Evolutionary conservation across 768 basidiomycete species (phyloP).

Genomic region (Suillus plorans): DNA sequence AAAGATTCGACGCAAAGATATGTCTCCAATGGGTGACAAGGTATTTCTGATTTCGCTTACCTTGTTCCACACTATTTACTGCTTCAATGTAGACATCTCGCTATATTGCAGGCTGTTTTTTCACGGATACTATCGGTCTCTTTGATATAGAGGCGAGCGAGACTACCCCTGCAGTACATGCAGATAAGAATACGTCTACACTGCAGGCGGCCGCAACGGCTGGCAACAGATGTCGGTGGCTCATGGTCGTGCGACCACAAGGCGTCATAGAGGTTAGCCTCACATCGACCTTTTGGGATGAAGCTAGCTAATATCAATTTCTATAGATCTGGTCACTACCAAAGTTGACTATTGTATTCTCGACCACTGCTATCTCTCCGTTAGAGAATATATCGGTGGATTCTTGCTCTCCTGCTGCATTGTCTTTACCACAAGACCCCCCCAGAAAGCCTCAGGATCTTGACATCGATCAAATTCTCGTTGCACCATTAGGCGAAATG

Average conservation of each 20-base stretch:
- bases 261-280: conserved; percentile 76
- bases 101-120: conserved; percentile 81
- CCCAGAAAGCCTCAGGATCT: conserved; percentile 71
- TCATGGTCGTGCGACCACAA: conserved; percentile 69
- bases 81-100: conserved; percentile 50
- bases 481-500: conserved; percentile 73
- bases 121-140: conserved; percentile 58
- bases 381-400: conserved; percentile 73
- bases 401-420: conserved; percentile 57
- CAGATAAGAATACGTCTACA: conserved; percentile 49
- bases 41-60: conserved; percentile 34
- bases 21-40: conserved; percentile 88
- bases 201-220: conserved; percentile 67
- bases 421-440: conserved; percentile 67
- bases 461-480: conserved; percentile 74
- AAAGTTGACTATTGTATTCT: conserved; percentile 75
- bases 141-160: conserved; percentile 48
- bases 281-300: background rate
- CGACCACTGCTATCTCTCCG: conserved; percentile 54
- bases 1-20: conserved; percentile 81
- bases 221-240: conserved; percentile 71
- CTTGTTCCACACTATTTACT: background rate
- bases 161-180: conserved; percentile 29
- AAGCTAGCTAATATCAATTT: conserved; percentile 6
- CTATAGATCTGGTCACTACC: conserved; percentile 87